A percentile compares a stretch with the other conserved stretches of the same genome.
Evolutionary conservation across 2,329 filamentous ascomycete species (phyloP).

Genomic region (Tolypocladium paradoxum): DNA sequence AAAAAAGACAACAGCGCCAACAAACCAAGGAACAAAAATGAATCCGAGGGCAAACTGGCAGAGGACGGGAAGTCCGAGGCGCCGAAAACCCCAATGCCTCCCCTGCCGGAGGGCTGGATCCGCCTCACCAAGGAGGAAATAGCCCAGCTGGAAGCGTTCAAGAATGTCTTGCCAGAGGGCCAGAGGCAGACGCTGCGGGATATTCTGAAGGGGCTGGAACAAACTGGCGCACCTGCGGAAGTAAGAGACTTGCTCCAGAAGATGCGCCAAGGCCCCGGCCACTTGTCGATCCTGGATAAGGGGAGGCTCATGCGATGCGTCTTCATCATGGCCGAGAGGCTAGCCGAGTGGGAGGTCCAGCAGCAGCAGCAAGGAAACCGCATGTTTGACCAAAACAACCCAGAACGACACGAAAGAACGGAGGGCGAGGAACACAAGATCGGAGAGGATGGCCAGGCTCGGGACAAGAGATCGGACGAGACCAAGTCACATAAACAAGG

Average conservation of each 20-base stretch:
- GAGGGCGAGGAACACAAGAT: conserved; percentile 8
- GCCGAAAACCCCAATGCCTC: conserved; percentile 15
- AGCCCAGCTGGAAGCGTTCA: conserved; percentile 45
- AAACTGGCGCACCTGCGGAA: conserved; percentile 59
- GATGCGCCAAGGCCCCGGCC: conserved; percentile 46
- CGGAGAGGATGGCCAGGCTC: conserved; percentile 8
- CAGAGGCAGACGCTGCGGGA: conserved; percentile 49
- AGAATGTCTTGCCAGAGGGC: conserved; percentile 51
- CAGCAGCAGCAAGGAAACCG: conserved; percentile 8
- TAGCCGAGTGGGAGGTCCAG: conserved; percentile 18
- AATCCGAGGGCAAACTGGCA: conserved; percentile 8
- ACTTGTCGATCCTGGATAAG: conserved; percentile 29
- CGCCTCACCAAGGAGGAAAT: conserved; percentile 34
- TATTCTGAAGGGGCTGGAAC: conserved; percentile 51
- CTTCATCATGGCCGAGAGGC: conserved; percentile 24
- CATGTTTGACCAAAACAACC: conserved; percentile 13
- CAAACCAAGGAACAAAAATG: conserved; percentile 8
- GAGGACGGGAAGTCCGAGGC: conserved; percentile 11
- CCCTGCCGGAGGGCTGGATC: conserved; percentile 36
- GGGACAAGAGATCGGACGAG: conserved; percentile 8
- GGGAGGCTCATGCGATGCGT: conserved; percentile 24
- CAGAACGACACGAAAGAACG: conserved; percentile 11
- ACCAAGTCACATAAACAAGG: conserved; percentile 14
- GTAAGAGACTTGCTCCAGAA: conserved; percentile 46
- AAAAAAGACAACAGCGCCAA: conserved; percentile 11